Conservation (phyloP, 192 early-diverging fungal species). For the Umbelopsis isabellina region DNA sequence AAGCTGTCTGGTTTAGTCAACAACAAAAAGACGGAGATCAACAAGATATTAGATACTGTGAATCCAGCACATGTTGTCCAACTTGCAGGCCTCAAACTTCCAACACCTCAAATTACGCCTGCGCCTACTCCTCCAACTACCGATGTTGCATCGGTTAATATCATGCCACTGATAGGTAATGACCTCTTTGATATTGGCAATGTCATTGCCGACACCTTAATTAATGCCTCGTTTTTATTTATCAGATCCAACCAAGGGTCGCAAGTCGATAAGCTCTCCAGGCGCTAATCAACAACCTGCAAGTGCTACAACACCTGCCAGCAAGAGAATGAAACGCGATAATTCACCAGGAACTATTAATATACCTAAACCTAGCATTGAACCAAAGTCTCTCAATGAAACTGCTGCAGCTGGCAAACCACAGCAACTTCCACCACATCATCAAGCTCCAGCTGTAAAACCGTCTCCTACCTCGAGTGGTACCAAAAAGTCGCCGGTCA, state of each 20-base stretch:
- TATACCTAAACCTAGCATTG: constrained; percentile 37
- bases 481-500: too few relatives aligned
- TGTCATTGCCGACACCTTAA: background rate
- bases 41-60: constrained; percentile 36
- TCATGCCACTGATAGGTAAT: constrained; percentile 23
- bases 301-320: constrained; percentile 3
- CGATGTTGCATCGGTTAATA: too few relatives aligned
- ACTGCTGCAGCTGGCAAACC: background rate
- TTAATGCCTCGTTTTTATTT: background rate
- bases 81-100: constrained; percentile 53
- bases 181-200: background rate
- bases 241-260: constrained; percentile 5
- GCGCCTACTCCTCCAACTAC: constrained; percentile 15
- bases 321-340: constrained; percentile 42
- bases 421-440: background rate
- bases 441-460: constrained; percentile 19
- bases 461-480: constrained; percentile 32
- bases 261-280: constrained; percentile 6
- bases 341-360: constrained; percentile 39
- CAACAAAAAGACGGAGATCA: constrained; percentile 32
- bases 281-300: constrained; percentile 13
- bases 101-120: constrained; percentile 34
- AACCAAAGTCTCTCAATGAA: constrained; percentile 20
- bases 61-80: constrained; percentile 48
- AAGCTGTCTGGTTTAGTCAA: constrained; percentile 29